Evolutionary conservation across 2,329 filamentous ascomycete species (phyloP).

Genomic region (Scleromitrula shiraiana): DNA sequence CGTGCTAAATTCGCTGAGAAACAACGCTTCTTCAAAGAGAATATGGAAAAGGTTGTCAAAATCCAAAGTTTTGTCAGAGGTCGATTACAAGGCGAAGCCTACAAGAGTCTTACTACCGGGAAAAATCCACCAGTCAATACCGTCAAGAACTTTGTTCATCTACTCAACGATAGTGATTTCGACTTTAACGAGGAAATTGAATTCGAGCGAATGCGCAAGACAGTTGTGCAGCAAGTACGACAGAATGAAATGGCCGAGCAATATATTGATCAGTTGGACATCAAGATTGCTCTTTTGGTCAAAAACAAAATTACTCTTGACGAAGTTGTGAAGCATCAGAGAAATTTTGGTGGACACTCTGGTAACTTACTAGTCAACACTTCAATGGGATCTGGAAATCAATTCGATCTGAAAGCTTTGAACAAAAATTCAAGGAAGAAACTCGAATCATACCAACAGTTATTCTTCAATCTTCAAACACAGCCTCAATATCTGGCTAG

Average conservation of each 20-base stretch:
- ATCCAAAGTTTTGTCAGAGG: constrained; percentile 94
- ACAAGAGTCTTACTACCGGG: constrained; percentile 91
- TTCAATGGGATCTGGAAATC: constrained; percentile 81
- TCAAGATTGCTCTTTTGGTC: constrained; percentile 95
- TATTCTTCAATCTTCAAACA: constrained; percentile 95
- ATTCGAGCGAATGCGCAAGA: constrained; percentile 89
- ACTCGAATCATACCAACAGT: constrained; percentile 91
- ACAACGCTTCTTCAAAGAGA: constrained; percentile 81
- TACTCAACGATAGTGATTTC: constrained; percentile 96
- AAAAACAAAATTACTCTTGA: constrained; percentile 99
- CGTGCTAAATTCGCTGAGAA: constrained; percentile 74
- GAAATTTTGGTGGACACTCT: constrained; percentile 86
- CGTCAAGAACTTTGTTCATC: constrained; percentile 95
- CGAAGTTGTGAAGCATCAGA: constrained; percentile 94
- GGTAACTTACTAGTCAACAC: constrained; percentile 79
- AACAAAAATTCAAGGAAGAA: constrained; percentile 96
- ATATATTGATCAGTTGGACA: constrained; percentile 96
- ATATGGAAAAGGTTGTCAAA: constrained; percentile 99
- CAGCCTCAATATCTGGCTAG: constrained; percentile 91
- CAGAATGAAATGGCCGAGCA: constrained; percentile 97
- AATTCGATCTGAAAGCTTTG: constrained; percentile 91
- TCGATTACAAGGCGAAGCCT: constrained; percentile 93
- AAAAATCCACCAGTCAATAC: constrained; percentile 96
- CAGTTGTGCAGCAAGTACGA: constrained; percentile 91
- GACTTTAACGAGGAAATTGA: constrained; percentile 99